Evolutionary conservation across 2,329 filamentous ascomycete genomes (phyloP).

Genomic region (Colletotrichum magnum): DNA sequence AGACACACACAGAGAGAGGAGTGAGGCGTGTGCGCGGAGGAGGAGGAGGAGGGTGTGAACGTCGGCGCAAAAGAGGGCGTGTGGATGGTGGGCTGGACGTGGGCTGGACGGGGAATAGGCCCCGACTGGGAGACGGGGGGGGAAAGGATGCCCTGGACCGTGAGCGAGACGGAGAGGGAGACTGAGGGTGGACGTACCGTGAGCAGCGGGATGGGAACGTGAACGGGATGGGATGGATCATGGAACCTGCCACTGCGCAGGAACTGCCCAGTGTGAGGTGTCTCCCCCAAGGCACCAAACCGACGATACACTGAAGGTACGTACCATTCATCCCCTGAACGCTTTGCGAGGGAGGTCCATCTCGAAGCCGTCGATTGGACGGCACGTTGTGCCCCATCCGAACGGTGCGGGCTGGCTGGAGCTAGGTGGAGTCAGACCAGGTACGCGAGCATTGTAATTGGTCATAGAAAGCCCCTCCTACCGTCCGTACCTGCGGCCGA

Average conservation of each 20-base stretch:
- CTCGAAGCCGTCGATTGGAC: not conserved
- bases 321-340: not conserved
- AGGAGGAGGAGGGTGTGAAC: not conserved
- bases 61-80: not conserved
- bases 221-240: conserved; percentile 12
- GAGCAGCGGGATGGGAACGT: conserved; percentile 27
- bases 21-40: not conserved
- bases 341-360: not conserved
- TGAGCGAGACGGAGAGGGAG: conserved; percentile 9
- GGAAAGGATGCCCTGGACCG: not conserved
- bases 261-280: not conserved
- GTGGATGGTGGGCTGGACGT: conserved; percentile 14
- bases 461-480: conserved; percentile 25
- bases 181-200: not conserved
- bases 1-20: conserved; percentile 25
- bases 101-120: not conserved
- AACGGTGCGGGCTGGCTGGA: conserved; percentile 18
- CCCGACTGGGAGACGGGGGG: not conserved
- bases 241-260: conserved; percentile 5
- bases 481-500: conserved; percentile 38
- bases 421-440: conserved; percentile 25
- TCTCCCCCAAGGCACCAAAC: not conserved
- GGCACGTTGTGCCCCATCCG: conserved; percentile 6
- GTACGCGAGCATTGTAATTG: conserved; percentile 29
- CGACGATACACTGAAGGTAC: not conserved